A percentile compares a stretch with the other conserved stretches of the same genome.
phyloP scores from a whole-genome alignment of 1,139 yeast species.

The Suhomyces panamericanus region DNA sequence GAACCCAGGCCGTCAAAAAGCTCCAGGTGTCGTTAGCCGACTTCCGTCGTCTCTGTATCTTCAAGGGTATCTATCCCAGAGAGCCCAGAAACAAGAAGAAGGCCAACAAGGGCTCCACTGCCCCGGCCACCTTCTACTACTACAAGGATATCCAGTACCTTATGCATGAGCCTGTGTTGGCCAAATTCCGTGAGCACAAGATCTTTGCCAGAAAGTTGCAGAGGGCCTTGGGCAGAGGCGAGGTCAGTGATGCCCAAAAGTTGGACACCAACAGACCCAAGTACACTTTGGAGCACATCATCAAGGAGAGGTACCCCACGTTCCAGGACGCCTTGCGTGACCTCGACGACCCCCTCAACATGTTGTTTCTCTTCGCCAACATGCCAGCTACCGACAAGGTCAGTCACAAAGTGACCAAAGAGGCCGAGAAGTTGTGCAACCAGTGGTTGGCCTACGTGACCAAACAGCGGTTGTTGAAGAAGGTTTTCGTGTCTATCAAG shows the following conservation, averaged over 20 bases:
- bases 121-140: slow-evolving; percentile 93
- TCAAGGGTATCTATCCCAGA: slow-evolving; percentile 95
- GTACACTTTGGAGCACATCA: slow-evolving; percentile 84
- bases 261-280: slow-evolving; percentile 79
- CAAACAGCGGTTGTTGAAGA: slow-evolving; percentile 74
- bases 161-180: slow-evolving; percentile 91
- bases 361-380: slow-evolving; percentile 90
- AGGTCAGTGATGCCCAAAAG: slow-evolving; percentile 82
- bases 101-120: slow-evolving; percentile 96
- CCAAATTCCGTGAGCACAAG: slow-evolving; percentile 93
- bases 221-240: slow-evolving; percentile 89
- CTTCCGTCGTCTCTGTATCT: slow-evolving; percentile 94
- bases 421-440: slow-evolving; percentile 82
- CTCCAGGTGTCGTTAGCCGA: slow-evolving; percentile 96
- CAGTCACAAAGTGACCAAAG: slow-evolving; percentile 74
- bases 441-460: slow-evolving; percentile 97
- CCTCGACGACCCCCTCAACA: slow-evolving; percentile 90
- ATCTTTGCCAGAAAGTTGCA: slow-evolving; percentile 89
- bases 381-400: slow-evolving; percentile 93
- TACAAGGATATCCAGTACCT: slow-evolving; percentile 91
- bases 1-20: slow-evolving; percentile 93
- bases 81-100: slow-evolving; percentile 95
- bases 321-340: slow-evolving; percentile 91
- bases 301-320: slow-evolving; percentile 94
- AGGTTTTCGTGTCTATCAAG: slow-evolving; percentile 93